phyloP scores from a whole-genome alignment of 208 protist species.

The Spongospora subterranea region DNA sequence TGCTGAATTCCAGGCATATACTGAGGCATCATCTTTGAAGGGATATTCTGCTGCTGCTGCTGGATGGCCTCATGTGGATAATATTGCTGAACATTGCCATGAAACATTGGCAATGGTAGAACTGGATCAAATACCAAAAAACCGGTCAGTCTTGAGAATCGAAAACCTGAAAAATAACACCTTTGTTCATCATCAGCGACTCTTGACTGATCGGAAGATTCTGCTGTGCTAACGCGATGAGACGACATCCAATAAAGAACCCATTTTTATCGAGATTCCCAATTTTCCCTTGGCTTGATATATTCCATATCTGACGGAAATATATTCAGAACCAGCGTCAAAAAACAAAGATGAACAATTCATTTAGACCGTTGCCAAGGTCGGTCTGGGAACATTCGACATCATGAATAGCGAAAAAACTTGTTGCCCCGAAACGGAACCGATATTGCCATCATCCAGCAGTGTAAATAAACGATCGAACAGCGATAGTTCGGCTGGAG shows the following conservation, averaged over 20 bases:
- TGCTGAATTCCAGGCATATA: too few relatives aligned
- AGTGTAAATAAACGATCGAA: conserved; percentile 36
- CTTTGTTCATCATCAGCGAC: neutral
- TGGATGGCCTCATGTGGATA: neutral
- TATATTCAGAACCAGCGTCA: neutral
- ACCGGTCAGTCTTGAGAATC: neutral
- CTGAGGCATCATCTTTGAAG: too few relatives aligned
- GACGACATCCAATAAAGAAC: conserved; percentile 16
- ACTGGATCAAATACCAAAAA: neutral
- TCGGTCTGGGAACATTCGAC: neutral
- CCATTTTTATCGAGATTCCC: conserved; percentile 43
- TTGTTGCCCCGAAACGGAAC: neutral
- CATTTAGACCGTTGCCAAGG: neutral
- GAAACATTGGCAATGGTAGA: conserved; percentile 14
- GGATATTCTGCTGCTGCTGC: conserved; percentile 32
- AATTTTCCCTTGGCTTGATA: neutral
- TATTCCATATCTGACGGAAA: conserved; percentile 28
- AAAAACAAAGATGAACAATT: neutral
- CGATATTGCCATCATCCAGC: neutral
- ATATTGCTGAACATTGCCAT: conserved; percentile 29
- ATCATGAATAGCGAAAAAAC: neutral
- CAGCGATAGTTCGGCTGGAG: neutral
- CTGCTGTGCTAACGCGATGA: neutral
- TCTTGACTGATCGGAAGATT: conserved; percentile 17
- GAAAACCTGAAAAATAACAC: neutral